Base-by-base conservation (phyloP, 1,284 basidiomycete species). In the Salmacisia buchloeana region DNA sequence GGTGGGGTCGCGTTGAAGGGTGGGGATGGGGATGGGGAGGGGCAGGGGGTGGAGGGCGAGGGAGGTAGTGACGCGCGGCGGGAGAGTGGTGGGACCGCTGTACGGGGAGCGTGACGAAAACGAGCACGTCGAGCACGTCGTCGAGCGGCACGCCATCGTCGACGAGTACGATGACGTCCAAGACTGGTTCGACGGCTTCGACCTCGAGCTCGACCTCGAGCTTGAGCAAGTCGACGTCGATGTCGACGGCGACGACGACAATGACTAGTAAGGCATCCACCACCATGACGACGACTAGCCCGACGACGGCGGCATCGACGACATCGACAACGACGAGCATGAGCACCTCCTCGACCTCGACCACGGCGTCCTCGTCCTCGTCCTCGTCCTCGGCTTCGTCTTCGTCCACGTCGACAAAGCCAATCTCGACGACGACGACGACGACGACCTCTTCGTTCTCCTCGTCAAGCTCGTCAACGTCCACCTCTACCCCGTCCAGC, bases 301-400 rank as follows among this genome's bases (percentile, higher is more conserved):
- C 23, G 36, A 57, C 27, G 41, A 41, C 27, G 57, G 34, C 18
- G 29, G 29, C 5, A 23, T 39, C n/a, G 49, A 25, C 21, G n/a
- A 18, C 18, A 33, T 57, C 36, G 5, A 52, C n/a, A 21, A 57
- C 21, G 49, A 21, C 18, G 21, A 54, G 15, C 31, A 15, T 3
- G 54, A 43, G 58, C 31, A 38, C 10, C n/a, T 60, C 27, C 9
- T 33, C 46, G 21, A 35, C 43, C 10, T 58, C 33, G 35, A 13
- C 56, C 27, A 60, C 65, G 23, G 70, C 71, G 13, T 68, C 67
- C 4, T 72, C 72, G 13, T 68, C 68, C 6, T 72, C 75, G 7
- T 76, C 74, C 5, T 69, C 68, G n/a, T 69, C 67, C 5, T 71
- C 72, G 25, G 63, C 69, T 0, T 65, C 66, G 1, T 73, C 71